These are phyloP conservation scores for Turritis glabra DNA, from an alignment of 345 rosid genomes.

Conservation along the genomic window DNA sequence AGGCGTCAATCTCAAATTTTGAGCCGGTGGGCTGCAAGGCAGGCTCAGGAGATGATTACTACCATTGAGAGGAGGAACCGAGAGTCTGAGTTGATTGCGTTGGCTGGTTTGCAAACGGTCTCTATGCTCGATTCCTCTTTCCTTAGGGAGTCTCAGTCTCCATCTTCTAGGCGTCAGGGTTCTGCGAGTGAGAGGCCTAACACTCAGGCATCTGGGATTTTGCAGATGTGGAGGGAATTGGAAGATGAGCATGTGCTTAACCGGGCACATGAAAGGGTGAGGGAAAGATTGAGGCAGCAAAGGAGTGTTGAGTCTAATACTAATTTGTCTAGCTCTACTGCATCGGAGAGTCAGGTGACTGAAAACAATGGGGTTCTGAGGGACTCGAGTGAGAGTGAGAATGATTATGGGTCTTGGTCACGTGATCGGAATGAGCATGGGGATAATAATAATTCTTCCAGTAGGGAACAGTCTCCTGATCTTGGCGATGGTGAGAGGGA, in stretches of 20 bases:
- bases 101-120: constrained; percentile 94
- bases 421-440: constrained; percentile 58
- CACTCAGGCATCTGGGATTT: constrained; percentile 82
- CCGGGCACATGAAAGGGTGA: constrained; percentile 78
- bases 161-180: constrained; percentile 74
- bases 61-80: constrained; percentile 93
- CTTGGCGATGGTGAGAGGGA: constrained; percentile 94
- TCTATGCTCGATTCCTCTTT: constrained; percentile 97
- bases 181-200: constrained; percentile 68
- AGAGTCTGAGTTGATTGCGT: constrained; percentile 94
- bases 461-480: constrained; percentile 95
- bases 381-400: constrained; percentile 83
- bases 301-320: constrained; percentile 59
- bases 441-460: constrained; percentile 64
- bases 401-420: constrained; percentile 78
- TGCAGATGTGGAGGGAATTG: constrained; percentile 99
- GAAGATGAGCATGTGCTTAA: constrained; percentile 93
- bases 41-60: constrained; percentile 98
- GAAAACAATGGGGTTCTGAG: constrained; percentile 70
- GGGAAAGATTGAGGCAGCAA: constrained; percentile 61
- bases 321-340: constrained; percentile 48
- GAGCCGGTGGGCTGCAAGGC: constrained; percentile 96
- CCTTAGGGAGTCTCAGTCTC: constrained; percentile 84
- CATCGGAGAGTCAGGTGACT: constrained; percentile 61
- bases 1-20: constrained; percentile 81